phyloP scores from a whole-genome alignment of 176 grass and related monocot genomes.

The Oryza meyeriana region DNA sequence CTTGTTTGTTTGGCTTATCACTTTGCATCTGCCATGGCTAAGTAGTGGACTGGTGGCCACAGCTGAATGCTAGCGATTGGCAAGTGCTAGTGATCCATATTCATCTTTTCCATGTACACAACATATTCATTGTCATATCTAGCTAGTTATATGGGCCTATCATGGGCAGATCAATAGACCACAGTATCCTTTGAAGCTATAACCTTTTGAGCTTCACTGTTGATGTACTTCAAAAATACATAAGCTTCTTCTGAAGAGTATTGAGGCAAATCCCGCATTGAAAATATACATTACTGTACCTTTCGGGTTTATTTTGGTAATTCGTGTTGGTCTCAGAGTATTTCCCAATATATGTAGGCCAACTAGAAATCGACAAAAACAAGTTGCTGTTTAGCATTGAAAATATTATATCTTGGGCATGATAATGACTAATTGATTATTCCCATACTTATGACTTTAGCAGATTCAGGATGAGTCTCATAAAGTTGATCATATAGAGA shows the following conservation, averaged over 20 bases:
- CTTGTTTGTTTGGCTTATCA: background rate
- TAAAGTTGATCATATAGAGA: background rate
- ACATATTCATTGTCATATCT: background rate
- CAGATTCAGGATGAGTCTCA: background rate
- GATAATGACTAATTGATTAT: background rate
- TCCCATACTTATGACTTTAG: background rate
- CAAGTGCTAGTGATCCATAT: background rate
- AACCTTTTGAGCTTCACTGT: background rate
- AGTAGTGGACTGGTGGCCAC: background rate
- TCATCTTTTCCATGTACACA: background rate
- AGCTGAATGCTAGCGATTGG: background rate
- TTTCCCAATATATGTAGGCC: background rate
- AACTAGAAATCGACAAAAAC: constrained; percentile 8
- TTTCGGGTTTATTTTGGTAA: constrained; percentile 7
- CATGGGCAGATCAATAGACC: background rate
- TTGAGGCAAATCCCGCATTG: background rate
- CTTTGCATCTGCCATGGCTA: background rate
- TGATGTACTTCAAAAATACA: background rate
- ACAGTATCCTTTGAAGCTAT: background rate
- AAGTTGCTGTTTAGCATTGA: background rate
- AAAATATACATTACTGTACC: background rate
- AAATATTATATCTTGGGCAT: background rate
- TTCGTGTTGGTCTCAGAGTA: background rate
- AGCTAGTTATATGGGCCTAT: background rate
- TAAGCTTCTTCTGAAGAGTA: background rate